A percentile compares a stretch with the other conserved stretches of the same genome.
Conservation (phyloP, 129 eudicot genomes). For the Pseudognaphalium luteoalbum region DNA sequence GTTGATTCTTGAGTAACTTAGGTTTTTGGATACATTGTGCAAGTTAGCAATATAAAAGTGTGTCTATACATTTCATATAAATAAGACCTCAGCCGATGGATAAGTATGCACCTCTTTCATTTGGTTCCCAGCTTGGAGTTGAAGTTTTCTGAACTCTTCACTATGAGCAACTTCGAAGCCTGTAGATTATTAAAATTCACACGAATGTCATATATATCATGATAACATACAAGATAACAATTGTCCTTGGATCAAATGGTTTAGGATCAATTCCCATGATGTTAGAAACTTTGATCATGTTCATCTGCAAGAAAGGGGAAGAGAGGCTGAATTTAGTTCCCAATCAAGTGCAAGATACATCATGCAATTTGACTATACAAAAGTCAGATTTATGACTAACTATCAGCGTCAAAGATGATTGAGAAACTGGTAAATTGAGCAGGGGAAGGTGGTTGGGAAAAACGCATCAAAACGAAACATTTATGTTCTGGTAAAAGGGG, state of each 20-base stretch:
- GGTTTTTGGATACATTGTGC: too few relatives aligned
- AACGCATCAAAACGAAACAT: background rate
- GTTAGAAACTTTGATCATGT: constrained; percentile 91
- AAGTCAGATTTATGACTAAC: constrained; percentile 7
- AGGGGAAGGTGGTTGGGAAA: background rate
- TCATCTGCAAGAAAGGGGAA: constrained; percentile 69
- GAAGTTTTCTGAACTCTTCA: too few relatives aligned
- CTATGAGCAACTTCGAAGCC: too few relatives aligned
- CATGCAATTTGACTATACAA: background rate
- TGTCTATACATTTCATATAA: too few relatives aligned
- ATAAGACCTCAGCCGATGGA: too few relatives aligned
- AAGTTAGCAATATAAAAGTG: too few relatives aligned
- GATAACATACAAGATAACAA: too few relatives aligned
- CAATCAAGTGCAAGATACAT: constrained; percentile 1
- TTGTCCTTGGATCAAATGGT: constrained; percentile 91
- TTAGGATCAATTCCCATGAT: constrained; percentile 98
- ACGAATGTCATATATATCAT: too few relatives aligned
- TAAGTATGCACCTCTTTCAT: too few relatives aligned
- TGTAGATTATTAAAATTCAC: too few relatives aligned
- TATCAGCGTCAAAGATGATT: background rate
- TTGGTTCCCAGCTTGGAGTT: too few relatives aligned
- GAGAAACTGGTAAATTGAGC: background rate
- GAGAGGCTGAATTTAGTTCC: constrained; percentile 13
- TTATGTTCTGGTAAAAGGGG: background rate
- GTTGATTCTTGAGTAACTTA: too few relatives aligned